Evolutionary conservation across 192 early-diverging fungal species (phyloP).

Genomic region (Pilobolus umbonatus): DNA sequence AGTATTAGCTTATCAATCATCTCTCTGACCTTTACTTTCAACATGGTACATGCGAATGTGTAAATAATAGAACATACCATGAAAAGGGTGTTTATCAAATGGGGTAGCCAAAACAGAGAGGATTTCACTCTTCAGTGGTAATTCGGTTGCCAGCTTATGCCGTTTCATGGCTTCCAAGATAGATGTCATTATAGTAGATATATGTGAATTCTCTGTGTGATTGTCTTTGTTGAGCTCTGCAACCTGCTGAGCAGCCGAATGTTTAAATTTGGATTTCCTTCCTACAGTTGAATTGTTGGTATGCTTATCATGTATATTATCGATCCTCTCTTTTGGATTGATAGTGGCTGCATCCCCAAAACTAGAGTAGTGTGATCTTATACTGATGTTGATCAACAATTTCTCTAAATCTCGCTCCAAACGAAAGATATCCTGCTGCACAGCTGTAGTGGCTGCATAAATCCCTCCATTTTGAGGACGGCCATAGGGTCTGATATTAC

Average conservation of each 20-base stretch:
- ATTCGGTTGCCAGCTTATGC: constrained; percentile 20
- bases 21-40: neutral
- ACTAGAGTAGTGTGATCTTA: constrained; percentile 9
- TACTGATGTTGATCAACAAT: constrained; percentile 8
- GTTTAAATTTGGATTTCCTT: too few relatives aligned
- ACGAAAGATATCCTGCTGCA: constrained; percentile 30
- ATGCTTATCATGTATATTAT: neutral
- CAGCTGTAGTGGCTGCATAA: constrained; percentile 27
- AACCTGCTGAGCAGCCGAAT: neutral
- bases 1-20: neutral
- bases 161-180: constrained; percentile 10
- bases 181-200: neutral
- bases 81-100: constrained; percentile 4
- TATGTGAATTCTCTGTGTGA: neutral
- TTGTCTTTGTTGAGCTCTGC: neutral
- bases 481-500: constrained; percentile 6
- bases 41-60: neutral
- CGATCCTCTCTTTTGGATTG: too few relatives aligned
- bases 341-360: neutral
- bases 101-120: constrained; percentile 18
- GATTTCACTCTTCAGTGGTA: constrained; percentile 25
- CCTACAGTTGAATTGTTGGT: neutral
- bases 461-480: constrained; percentile 14
- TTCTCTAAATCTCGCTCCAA: constrained; percentile 27
- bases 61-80: constrained; percentile 8